Conservation (phyloP, 306 rosid genomes). For the Cucumis melo region DNA sequence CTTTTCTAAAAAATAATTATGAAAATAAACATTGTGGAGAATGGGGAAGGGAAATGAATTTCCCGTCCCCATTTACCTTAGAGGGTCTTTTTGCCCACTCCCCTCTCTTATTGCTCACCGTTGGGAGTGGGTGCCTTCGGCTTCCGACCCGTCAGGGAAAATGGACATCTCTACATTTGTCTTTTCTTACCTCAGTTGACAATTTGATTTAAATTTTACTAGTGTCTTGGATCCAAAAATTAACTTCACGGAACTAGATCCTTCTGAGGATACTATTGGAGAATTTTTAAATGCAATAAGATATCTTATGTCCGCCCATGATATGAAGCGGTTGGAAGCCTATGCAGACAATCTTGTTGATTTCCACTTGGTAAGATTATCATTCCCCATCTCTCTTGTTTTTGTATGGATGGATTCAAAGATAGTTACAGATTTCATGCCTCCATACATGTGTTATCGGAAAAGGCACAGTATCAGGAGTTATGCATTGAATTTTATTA, state of each 20-base stretch:
- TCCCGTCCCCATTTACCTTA: too few relatives aligned
- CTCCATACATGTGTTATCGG: background rate
- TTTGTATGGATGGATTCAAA: background rate
- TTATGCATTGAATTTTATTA: background rate
- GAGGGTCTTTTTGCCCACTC: too few relatives aligned
- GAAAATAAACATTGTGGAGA: too few relatives aligned
- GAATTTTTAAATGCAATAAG: conserved; percentile 39
- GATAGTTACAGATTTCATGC: background rate
- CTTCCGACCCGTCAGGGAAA: too few relatives aligned
- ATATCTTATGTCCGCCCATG: conserved; percentile 53
- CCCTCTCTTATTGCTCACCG: too few relatives aligned
- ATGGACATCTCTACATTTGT: too few relatives aligned
- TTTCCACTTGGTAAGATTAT: conserved; percentile 67
- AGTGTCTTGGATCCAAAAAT: conserved; percentile 87
- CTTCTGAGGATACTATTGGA: conserved; percentile 16
- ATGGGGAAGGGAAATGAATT: too few relatives aligned
- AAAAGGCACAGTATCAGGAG: background rate
- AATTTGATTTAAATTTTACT: conserved; percentile 20
- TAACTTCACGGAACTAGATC: conserved; percentile 43
- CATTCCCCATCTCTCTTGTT: background rate
- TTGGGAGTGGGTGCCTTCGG: too few relatives aligned
- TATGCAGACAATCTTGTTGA: conserved; percentile 68
- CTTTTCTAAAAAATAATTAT: too few relatives aligned
- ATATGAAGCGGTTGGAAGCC: conserved; percentile 90
- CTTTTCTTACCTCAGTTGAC: conserved; percentile 10